A percentile compares a stretch with the other conserved stretches of the same genome.
Evolutionary conservation across 2,329 filamentous ascomycete species (phyloP).

Genomic region (Fusarium lyarnte): DNA sequence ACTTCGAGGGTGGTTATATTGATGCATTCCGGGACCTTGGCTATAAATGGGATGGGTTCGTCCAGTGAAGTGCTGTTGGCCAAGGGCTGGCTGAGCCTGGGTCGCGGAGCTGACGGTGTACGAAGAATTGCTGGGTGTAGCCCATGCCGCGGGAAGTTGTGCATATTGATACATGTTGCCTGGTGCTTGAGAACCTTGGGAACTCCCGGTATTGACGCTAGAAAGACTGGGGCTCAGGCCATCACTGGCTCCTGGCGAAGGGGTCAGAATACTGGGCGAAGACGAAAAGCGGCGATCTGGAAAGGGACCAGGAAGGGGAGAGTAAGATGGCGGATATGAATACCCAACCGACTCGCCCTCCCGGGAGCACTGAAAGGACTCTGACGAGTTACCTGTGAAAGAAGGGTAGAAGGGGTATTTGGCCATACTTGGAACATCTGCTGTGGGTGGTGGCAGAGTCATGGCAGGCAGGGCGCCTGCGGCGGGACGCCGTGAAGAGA

Average conservation of each 20-base stretch:
- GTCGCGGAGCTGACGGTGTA: conserved; percentile 64
- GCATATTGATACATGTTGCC: conserved; percentile 60
- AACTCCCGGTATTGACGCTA: conserved; percentile 68
- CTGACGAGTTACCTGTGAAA: conserved; percentile 33
- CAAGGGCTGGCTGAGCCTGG: conserved; percentile 43
- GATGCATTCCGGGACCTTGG: conserved; percentile 60
- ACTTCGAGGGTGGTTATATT: conserved; percentile 46
- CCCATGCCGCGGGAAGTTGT: conserved; percentile 68
- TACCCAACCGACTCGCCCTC: conserved; percentile 37
- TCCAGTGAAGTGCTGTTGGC: conserved; percentile 43
- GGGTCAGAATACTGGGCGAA: conserved; percentile 49
- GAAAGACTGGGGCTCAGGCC: conserved; percentile 70
- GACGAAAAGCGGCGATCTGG: conserved; percentile 42
- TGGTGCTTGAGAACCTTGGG: conserved; percentile 65
- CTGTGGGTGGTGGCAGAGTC: conserved; percentile 49
- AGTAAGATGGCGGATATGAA: conserved; percentile 38
- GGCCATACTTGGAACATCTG: conserved; percentile 51
- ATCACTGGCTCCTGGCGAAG: conserved; percentile 63
- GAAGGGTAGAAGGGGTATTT: conserved; percentile 38
- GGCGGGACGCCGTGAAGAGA: conserved; percentile 48
- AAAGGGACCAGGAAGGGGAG: conserved; percentile 40
- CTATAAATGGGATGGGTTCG: conserved; percentile 54
- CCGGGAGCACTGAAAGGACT: conserved; percentile 37
- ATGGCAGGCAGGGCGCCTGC: conserved; percentile 49
- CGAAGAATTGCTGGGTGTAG: conserved; percentile 59